phyloP scores from a whole-genome alignment of 495 filamentous ascomycete species.

The Chlorociboria aeruginascens region DNA sequence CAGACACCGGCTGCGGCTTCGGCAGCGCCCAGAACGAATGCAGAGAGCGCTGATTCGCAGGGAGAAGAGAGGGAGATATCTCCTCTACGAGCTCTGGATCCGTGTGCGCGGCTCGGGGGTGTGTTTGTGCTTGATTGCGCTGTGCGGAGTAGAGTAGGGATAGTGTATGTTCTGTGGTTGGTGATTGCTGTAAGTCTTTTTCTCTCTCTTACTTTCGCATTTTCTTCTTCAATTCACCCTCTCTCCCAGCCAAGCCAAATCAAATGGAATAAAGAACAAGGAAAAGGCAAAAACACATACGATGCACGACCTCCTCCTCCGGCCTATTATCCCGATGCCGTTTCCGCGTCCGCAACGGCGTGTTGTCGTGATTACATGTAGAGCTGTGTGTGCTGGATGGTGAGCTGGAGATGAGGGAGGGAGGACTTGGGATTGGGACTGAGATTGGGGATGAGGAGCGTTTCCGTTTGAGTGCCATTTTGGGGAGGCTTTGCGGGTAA shows the following conservation, averaged over 20 bases:
- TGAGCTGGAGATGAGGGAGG: constrained; percentile 14
- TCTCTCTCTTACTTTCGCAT: too few relatives aligned
- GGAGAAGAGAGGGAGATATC: too few relatives aligned
- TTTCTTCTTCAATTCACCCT: too few relatives aligned
- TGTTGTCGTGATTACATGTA: constrained; percentile 5
- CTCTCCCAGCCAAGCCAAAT: too few relatives aligned
- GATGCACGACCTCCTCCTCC: constrained; percentile 12
- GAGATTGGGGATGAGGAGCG: constrained; percentile 19
- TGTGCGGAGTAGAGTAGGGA: constrained; percentile 18
- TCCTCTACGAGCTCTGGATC: too few relatives aligned
- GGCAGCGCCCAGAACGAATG: too few relatives aligned
- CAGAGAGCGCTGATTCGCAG: too few relatives aligned
- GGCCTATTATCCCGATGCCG: constrained; percentile 19
- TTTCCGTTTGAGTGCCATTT: constrained; percentile 19
- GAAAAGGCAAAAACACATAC: constrained; percentile 1
- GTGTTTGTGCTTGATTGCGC: constrained; percentile 4
- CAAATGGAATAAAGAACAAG: too few relatives aligned
- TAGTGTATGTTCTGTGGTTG: constrained; percentile 16
- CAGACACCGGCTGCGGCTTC: too few relatives aligned
- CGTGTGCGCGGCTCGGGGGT: not conserved
- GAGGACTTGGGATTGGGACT: constrained; percentile 12
- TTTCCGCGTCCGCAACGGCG: constrained; percentile 16
- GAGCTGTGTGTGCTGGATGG: constrained; percentile 3
- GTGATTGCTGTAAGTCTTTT: too few relatives aligned
- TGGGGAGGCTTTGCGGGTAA: not conserved